Percentiles rank a stretch among this genome's conserved stretches.
These are phyloP conservation scores for Aeminium ludgeri DNA, from an alignment of 495 filamentous ascomycete species.

Conservation along the genomic window DNA sequence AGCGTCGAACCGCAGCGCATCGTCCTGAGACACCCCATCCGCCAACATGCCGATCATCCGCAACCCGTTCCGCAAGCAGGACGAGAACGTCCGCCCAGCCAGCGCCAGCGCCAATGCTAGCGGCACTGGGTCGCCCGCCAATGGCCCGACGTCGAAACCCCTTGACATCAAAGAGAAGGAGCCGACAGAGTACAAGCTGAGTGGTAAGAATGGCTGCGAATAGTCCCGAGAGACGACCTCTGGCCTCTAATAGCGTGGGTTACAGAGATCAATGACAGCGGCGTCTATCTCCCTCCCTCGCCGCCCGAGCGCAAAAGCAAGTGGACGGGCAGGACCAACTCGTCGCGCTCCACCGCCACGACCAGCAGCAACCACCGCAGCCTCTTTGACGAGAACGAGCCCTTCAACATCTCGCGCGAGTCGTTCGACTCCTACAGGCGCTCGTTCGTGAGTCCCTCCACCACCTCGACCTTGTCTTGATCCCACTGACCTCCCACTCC, in stretches of 20 bases:
- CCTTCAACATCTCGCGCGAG: constrained; percentile 91
- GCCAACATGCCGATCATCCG: constrained; percentile 25
- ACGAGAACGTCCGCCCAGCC: constrained; percentile 19
- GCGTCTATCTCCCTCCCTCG: constrained; percentile 90
- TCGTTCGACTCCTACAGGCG: constrained; percentile 95
- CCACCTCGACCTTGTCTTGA: too few relatives aligned
- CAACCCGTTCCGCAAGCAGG: constrained; percentile 25
- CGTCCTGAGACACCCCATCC: neutral
- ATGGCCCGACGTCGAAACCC: constrained; percentile 3
- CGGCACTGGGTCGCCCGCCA: constrained; percentile 9
- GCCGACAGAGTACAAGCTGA: constrained; percentile 27
- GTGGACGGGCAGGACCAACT: constrained; percentile 45
- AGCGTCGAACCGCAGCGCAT: too few relatives aligned
- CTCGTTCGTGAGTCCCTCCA: constrained; percentile 42
- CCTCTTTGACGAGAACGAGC: constrained; percentile 66
- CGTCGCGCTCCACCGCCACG: constrained; percentile 46
- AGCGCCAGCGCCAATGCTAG: neutral
- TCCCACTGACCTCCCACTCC: constrained; percentile 6
- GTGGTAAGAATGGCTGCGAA: constrained; percentile 18
- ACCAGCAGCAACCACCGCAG: constrained; percentile 48
- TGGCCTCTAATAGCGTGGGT: constrained; percentile 1
- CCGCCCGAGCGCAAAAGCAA: constrained; percentile 62
- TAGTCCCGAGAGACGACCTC: neutral
- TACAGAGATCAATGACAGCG: constrained; percentile 88
- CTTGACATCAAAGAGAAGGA: constrained; percentile 19